Evolutionary conservation across 78 protist genomes (phyloP), one percentile per base, ranked within the genome.

Genomic region (Guillardia theta): DNA sequence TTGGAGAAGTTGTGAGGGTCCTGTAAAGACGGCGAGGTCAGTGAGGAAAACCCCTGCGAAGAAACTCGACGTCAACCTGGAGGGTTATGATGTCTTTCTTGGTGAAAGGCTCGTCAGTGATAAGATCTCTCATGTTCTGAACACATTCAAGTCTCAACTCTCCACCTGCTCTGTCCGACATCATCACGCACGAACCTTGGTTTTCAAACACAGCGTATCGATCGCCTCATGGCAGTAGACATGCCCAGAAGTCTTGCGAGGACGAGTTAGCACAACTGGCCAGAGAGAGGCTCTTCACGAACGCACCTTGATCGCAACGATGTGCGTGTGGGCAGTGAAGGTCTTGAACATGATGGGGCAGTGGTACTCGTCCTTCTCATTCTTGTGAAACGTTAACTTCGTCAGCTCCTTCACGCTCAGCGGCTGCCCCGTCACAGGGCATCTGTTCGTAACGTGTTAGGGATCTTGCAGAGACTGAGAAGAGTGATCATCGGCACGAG

Each of bases 291-390:
- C 64, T 19, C 15, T 54, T 54, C 64, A 15, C 64, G n/a, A n/a
- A n/a, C n/a, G n/a, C n/a, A n/a, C n/a, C 44, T 44, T 80, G 53
- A 80, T 30, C 58, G 90, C 90, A 37, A 80, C 90, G 10, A 80
- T 80, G 44, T 44, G 46, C 36, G 90, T 80, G 90, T 80, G 90
- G 4, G 90, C 58, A 6, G 90, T 80, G 48, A 80, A 80, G 22
- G 22, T 4, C 90, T 80, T 80, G 90, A 44, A 80, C 90, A 80
- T 80, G 48, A 80, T 48, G 12, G 90, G 48, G 37, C 90, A 80
- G 43, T 78, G 88, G 19, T 41, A 22, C 88, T 78, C 88, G 9
- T 33, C 88, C 15, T 78, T 78, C 53, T 78, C 88, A 47, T 78
- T 78, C 21, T 9, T 33, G 46, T 43, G 50, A 1, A 80, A 10